Evolutionary conservation across 768 basidiomycete genomes (phyloP).

Genomic region (Amyloporia xantha): DNA sequence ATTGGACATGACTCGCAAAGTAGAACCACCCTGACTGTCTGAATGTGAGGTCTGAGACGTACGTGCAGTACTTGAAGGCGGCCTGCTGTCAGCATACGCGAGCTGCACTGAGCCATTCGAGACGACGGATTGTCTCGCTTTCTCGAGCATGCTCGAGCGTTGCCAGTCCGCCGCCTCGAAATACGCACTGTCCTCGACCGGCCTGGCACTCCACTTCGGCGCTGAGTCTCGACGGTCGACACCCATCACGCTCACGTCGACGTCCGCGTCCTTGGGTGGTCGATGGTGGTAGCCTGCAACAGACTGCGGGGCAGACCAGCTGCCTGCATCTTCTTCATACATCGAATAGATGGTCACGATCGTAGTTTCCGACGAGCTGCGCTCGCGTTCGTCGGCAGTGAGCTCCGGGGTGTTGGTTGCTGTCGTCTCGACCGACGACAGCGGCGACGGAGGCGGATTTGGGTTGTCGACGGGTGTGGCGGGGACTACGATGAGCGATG

Average conservation of each 20-base stretch:
- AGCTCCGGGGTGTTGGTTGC: slow-evolving; percentile 32
- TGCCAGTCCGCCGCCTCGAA: slow-evolving; percentile 25
- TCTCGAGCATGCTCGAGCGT: slow-evolving; percentile 18
- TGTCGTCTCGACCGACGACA: slow-evolving; percentile 19
- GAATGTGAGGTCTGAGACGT: background rate
- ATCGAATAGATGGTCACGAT: slow-evolving; percentile 84
- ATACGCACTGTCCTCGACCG: slow-evolving; percentile 23
- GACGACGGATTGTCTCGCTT: slow-evolving; percentile 16
- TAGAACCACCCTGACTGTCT: background rate
- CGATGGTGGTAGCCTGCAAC: slow-evolving; percentile 22
- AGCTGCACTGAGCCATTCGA: slow-evolving; percentile 23
- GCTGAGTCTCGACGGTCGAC: slow-evolving; percentile 30
- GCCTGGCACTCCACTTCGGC: slow-evolving; percentile 17
- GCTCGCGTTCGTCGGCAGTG: slow-evolving; percentile 33
- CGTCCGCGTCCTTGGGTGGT: slow-evolving; percentile 29
- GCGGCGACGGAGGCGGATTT: slow-evolving; percentile 3
- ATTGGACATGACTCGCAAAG: background rate
- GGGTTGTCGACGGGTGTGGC: slow-evolving; percentile 18
- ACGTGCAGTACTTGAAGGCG: slow-evolving; percentile 17
- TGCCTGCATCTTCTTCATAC: slow-evolving; percentile 62
- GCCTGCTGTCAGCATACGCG: slow-evolving; percentile 20
- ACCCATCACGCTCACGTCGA: slow-evolving; percentile 16
- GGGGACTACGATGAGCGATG: slow-evolving; percentile 21
- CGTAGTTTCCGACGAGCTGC: slow-evolving; percentile 63
- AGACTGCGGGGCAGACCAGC: slow-evolving; percentile 37